Conservation (phyloP, 306 rosid species). For the Delonix regia region DNA sequence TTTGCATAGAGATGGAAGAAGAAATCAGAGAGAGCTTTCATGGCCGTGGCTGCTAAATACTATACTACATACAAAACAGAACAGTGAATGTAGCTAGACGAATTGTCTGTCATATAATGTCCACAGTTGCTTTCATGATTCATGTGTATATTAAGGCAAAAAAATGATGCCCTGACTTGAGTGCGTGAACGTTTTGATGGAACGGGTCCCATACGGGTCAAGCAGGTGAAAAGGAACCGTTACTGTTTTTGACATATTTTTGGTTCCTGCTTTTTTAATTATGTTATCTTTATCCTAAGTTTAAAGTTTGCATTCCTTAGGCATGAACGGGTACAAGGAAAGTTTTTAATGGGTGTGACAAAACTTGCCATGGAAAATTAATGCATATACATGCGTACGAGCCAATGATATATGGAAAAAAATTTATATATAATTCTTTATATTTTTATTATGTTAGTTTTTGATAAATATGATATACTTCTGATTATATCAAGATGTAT, state of each 20-base stretch:
- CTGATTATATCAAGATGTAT: too few relatives aligned
- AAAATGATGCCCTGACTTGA: neutral
- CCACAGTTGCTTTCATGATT: neutral
- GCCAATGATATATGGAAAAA: too few relatives aligned
- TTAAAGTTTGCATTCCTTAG: too few relatives aligned
- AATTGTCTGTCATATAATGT: neutral
- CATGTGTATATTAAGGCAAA: neutral
- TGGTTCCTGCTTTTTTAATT: too few relatives aligned
- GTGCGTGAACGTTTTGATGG: neutral
- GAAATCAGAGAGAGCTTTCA: constrained; percentile 64
- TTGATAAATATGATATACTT: too few relatives aligned
- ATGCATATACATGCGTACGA: too few relatives aligned
- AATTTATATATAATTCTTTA: too few relatives aligned
- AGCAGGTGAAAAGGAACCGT: neutral
- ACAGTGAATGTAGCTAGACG: neutral
- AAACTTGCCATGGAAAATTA: too few relatives aligned
- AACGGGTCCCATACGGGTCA: constrained; percentile 2
- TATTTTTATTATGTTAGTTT: too few relatives aligned
- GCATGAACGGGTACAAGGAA: too few relatives aligned
- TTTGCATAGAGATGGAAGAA: constrained; percentile 61
- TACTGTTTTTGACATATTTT: neutral
- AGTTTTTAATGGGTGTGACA: too few relatives aligned
- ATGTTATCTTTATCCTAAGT: too few relatives aligned
- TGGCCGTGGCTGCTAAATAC: constrained; percentile 35
- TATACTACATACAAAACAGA: neutral